Conservation (phyloP, 352 stramenopile genomes). For the Pythium brachiatum region DNA sequence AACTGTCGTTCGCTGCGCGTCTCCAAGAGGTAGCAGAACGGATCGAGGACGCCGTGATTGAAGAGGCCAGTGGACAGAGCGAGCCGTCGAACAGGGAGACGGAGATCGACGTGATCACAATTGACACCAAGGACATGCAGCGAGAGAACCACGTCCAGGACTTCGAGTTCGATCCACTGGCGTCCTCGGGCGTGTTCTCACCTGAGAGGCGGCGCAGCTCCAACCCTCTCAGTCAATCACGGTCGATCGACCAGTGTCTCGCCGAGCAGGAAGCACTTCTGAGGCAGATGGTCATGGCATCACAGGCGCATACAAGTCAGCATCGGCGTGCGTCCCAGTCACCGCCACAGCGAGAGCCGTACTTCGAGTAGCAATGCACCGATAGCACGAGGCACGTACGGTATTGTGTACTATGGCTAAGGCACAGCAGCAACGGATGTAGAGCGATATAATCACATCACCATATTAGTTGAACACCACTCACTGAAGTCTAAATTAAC, state of each 20-base stretch:
- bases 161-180: not conserved
- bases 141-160: constrained; percentile 12
- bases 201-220: constrained; percentile 2
- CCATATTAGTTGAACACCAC: no score
- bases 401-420: no score
- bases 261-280: constrained; percentile 26
- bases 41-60: constrained; percentile 14
- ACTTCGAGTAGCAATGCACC: constrained; percentile 5
- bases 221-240: constrained; percentile 6
- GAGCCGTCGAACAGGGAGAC: not conserved
- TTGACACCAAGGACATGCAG: constrained; percentile 52
- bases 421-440: not conserved
- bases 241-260: constrained; percentile 21
- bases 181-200: constrained; percentile 7
- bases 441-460: no score
- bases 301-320: constrained; percentile 1
- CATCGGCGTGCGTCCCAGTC: not conserved
- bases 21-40: constrained; percentile 38
- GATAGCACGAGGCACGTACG: not conserved
- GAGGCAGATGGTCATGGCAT: constrained; percentile 20
- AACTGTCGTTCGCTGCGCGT: constrained; percentile 35
- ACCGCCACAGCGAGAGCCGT: not conserved
- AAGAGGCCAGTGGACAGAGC: constrained; percentile 14
- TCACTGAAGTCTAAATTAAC: no score
- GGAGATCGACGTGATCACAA: constrained; percentile 27